Conservation (phyloP, 2,329 filamentous ascomycete genomes). For the Phoma sp. region DNA sequence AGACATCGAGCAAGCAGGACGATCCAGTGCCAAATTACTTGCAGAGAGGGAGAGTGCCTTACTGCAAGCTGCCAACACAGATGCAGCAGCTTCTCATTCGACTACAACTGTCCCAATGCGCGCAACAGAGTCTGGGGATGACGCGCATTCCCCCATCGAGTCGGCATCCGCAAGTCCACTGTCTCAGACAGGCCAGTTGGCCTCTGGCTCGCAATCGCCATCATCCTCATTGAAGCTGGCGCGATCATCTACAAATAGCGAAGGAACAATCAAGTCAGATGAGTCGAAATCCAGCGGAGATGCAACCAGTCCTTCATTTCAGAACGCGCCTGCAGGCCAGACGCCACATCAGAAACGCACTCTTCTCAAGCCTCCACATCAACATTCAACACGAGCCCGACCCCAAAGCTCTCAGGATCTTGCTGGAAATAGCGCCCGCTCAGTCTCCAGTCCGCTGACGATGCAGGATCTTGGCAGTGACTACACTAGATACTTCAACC, state of each 20-base stretch:
- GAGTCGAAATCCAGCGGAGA: conserved; percentile 5
- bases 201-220: conserved; percentile 3
- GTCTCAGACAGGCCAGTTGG: not conserved
- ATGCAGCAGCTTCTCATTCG: not conserved
- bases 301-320: not conserved
- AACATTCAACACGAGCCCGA: conserved; percentile 20
- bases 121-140: conserved; percentile 1
- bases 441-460: conserved; percentile 29
- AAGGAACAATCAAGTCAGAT: conserved; percentile 10
- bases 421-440: conserved; percentile 10
- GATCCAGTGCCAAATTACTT: conserved; percentile 24
- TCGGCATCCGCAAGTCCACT: not conserved
- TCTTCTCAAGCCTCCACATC: conserved; percentile 19
- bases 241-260: conserved; percentile 14
- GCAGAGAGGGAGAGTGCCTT: conserved; percentile 30
- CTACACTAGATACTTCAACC: conserved; percentile 47
- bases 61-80: conserved; percentile 17
- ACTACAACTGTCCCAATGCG: conserved; percentile 1
- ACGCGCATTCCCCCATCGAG: not conserved
- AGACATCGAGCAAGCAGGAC: conserved; percentile 30
- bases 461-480: conserved; percentile 41
- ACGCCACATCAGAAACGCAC: conserved; percentile 1
- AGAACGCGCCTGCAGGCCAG: not conserved
- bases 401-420: conserved; percentile 29
- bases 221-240: conserved; percentile 1